phyloP scores from a whole-genome alignment of 169 alveolate genomes.

The Plasmodium sp. region DNA sequence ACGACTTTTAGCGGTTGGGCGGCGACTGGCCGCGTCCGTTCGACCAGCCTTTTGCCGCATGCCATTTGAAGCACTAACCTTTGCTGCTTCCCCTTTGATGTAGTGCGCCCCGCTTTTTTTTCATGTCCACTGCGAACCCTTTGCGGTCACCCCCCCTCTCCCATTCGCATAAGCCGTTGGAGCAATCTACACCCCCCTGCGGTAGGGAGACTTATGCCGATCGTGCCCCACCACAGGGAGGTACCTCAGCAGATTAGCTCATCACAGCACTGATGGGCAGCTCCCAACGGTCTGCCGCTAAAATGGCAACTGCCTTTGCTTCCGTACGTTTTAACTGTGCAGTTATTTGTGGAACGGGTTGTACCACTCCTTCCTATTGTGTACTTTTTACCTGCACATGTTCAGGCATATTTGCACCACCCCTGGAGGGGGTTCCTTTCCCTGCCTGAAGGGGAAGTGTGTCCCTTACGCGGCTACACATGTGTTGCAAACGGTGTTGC shows the following conservation, averaged over 20 bases:
- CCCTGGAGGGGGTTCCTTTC: neutral
- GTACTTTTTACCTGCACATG: neutral
- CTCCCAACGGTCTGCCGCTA: neutral
- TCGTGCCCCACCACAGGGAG: neutral
- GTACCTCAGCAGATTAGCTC: neutral
- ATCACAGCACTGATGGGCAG: neutral
- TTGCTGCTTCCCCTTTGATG: too few relatives aligned
- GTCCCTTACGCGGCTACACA: neutral
- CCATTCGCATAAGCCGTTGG: neutral
- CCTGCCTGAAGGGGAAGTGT: neutral
- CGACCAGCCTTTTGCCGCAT: neutral
- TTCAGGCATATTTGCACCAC: neutral
- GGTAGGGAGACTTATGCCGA: neutral
- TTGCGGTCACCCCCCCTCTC: neutral
- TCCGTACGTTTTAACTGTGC: neutral
- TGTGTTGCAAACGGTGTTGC: neutral
- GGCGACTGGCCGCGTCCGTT: neutral
- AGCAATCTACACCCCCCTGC: neutral
- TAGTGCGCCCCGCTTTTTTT: neutral
- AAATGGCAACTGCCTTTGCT: neutral
- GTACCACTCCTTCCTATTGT: neutral
- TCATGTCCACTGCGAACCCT: neutral
- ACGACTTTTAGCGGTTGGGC: constrained; percentile 15
- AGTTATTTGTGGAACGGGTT: neutral
- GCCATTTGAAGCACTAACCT: too few relatives aligned